Evolutionary conservation across 1,284 basidiomycete species (phyloP).

Genomic region (Inonotus hispidus): DNA sequence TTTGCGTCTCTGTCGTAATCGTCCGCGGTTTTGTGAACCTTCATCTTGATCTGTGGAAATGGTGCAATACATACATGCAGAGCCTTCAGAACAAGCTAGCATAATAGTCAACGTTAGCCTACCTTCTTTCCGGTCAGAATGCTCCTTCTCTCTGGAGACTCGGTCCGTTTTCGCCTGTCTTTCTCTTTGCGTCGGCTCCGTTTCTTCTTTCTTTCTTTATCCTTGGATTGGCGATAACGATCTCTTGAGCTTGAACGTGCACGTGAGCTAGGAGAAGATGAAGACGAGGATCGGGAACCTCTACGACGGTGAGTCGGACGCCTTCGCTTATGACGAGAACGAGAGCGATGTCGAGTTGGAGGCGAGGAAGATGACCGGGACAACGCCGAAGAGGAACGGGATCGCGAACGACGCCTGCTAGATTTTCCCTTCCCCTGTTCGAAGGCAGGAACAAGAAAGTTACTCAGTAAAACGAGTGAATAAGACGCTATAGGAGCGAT

Average conservation of each 20-base stretch:
- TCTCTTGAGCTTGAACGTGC: neutral
- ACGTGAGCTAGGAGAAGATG: neutral
- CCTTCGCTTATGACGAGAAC: neutral
- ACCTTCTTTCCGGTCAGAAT: slow-evolving; percentile 54
- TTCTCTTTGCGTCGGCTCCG: slow-evolving; percentile 23
- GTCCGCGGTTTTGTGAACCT: slow-evolving; percentile 50
- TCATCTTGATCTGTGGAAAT: slow-evolving; percentile 47
- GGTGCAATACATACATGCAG: neutral
- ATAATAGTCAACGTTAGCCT: neutral
- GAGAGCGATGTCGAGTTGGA: neutral
- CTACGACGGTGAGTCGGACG: neutral
- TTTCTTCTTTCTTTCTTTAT: slow-evolving; percentile 34
- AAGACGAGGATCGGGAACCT: neutral
- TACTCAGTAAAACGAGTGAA: neutral
- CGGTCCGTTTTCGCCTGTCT: slow-evolving; percentile 27
- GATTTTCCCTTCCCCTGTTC: neutral
- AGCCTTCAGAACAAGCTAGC: neutral
- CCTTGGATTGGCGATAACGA: neutral
- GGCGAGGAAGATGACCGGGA: neutral
- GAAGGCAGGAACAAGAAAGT: neutral
- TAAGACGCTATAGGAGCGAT: neutral
- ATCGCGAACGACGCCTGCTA: neutral
- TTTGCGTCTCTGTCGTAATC: slow-evolving; percentile 51
- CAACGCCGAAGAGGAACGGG: neutral
- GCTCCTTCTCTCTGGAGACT: slow-evolving; percentile 30